Percentiles rank a stretch among this genome's conserved stretches.
These are phyloP conservation scores for Alternaria panax DNA, from an alignment of 2,329 filamentous ascomycete species.

Conservation along the genomic window DNA sequence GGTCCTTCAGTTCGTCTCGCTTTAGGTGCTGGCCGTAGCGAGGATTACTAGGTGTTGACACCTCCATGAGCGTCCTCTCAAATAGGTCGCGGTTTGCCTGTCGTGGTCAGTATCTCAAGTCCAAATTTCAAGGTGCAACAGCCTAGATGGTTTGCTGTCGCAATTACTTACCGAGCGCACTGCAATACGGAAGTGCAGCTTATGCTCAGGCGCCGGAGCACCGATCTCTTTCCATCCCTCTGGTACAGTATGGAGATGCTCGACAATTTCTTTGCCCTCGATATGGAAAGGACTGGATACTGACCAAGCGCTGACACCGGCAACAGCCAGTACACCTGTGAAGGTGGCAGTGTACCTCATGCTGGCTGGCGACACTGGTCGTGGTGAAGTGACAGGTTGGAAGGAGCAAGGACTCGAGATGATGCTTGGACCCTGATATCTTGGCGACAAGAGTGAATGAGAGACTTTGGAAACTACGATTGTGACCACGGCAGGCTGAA, in stretches of 20 bases:
- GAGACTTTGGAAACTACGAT: background rate
- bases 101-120: slow-evolving; percentile 19
- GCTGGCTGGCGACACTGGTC: background rate
- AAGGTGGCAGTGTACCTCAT: slow-evolving; percentile 45
- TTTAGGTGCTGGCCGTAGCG: slow-evolving; percentile 69
- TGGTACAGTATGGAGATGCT: slow-evolving; percentile 43
- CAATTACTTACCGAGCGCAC: slow-evolving; percentile 45
- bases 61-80: slow-evolving; percentile 65
- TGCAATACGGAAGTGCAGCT: slow-evolving; percentile 51
- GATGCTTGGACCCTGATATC: background rate
- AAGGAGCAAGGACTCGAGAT: background rate
- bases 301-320: slow-evolving; percentile 34
- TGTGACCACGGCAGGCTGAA: background rate
- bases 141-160: background rate
- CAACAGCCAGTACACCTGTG: slow-evolving; percentile 44
- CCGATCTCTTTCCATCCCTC: slow-evolving; percentile 48
- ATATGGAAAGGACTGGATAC: slow-evolving; percentile 31
- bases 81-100: slow-evolving; percentile 61
- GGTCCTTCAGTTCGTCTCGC: slow-evolving; percentile 64
- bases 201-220: slow-evolving; percentile 38
- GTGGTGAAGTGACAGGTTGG: background rate
- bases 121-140: background rate
- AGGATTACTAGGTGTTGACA: slow-evolving; percentile 67
- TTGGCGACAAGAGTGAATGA: background rate
- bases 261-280: slow-evolving; percentile 39